Percentiles rank a stretch among this genome's conserved stretches.
Evolutionary conservation across 192 early-diverging fungal species (phyloP).

Genomic region (Podila minutissima): DNA sequence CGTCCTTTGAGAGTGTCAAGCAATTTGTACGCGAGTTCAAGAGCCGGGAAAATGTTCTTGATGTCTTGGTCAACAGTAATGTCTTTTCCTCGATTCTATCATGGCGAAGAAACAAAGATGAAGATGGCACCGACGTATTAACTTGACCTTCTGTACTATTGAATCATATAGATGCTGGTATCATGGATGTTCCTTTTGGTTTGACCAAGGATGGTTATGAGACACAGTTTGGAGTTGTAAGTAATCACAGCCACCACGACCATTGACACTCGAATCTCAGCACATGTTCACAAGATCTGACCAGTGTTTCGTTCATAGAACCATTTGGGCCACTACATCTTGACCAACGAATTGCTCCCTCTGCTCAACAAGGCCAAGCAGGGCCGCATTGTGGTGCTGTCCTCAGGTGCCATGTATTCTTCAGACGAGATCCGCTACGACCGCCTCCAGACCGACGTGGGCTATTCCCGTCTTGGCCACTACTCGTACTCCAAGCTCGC

Average conservation of each 20-base stretch:
- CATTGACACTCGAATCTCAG: not conserved
- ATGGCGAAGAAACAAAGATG: not conserved
- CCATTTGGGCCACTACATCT: constrained; percentile 66
- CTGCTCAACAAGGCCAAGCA: constrained; percentile 50
- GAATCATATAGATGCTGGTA: constrained; percentile 65
- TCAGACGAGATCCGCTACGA: constrained; percentile 54
- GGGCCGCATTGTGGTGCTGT: constrained; percentile 61
- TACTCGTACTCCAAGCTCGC: constrained; percentile 69
- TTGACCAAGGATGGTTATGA: constrained; percentile 71
- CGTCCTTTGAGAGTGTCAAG: constrained; percentile 58
- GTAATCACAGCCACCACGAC: not conserved
- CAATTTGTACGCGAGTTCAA: constrained; percentile 50
- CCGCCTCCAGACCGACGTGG: constrained; percentile 54
- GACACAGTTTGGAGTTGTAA: constrained; percentile 69
- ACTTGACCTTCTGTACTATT: constrained; percentile 25
- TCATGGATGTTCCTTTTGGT: constrained; percentile 65
- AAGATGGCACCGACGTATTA: not conserved
- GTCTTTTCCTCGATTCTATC: not conserved
- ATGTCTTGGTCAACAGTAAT: constrained; percentile 43
- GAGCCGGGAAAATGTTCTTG: constrained; percentile 2
- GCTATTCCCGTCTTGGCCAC: constrained; percentile 60
- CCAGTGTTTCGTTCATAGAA: constrained; percentile 28
- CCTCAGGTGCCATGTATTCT: constrained; percentile 58
- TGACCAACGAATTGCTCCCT: constrained; percentile 53
- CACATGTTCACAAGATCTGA: not conserved